A percentile compares a stretch with the other conserved stretches of the same genome.
Evolutionary conservation across 106 monocot genomes (phyloP).

Genomic region (Dendrobium nobile): DNA sequence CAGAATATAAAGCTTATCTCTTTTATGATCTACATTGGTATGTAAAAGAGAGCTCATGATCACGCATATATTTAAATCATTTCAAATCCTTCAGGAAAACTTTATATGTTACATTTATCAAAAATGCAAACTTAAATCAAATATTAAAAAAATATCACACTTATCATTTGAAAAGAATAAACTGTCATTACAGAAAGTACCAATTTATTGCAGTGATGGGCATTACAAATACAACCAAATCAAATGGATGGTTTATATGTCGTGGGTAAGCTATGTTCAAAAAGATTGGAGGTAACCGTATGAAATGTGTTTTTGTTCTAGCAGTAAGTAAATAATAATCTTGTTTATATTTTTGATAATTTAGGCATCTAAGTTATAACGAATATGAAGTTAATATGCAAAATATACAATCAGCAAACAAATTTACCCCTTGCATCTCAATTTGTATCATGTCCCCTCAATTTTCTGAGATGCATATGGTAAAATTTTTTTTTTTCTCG

Average conservation of each 20-base stretch:
- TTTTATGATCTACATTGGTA: no score
- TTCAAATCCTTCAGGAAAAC: background rate
- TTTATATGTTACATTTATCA: background rate
- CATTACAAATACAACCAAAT: background rate
- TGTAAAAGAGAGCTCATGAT: background rate
- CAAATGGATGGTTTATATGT: background rate
- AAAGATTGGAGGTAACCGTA: background rate
- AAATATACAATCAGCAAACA: no score
- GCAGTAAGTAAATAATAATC: background rate
- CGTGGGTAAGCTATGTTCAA: background rate
- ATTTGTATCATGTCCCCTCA: no score
- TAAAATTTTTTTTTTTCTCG: no score
- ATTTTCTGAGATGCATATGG: no score
- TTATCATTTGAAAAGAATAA: background rate
- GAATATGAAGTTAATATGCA: background rate
- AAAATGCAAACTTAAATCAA: constrained; percentile 1
- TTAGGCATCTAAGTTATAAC: background rate
- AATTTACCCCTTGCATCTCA: no score
- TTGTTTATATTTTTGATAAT: background rate
- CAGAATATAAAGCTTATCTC: no score
- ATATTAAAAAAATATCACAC: background rate
- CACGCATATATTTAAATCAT: background rate
- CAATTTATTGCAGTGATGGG: background rate
- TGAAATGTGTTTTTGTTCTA: background rate
- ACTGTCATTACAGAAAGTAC: background rate